Conservation (phyloP, 1,284 basidiomycete genomes). For the Wolfiporia cocos region DNA sequence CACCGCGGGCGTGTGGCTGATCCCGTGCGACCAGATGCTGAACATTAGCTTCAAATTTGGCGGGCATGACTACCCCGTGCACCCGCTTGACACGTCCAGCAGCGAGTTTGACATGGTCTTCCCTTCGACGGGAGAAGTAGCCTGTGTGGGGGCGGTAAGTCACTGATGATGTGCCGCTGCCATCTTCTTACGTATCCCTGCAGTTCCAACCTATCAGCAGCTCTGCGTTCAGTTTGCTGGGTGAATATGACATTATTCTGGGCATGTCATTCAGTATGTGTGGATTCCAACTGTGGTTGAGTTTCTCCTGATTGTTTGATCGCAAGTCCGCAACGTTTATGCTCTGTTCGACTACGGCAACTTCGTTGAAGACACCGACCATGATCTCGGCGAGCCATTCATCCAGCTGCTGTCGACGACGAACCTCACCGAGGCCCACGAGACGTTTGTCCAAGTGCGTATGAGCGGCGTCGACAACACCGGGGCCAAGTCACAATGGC, state of each 20-base stretch:
- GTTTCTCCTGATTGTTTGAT: not conserved
- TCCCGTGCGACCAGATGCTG: constrained; percentile 68
- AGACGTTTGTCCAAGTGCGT: constrained; percentile 47
- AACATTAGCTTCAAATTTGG: constrained; percentile 69
- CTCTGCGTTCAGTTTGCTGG: constrained; percentile 67
- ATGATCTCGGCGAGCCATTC: constrained; percentile 40
- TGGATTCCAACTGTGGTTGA: constrained; percentile 1
- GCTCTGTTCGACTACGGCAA: constrained; percentile 56
- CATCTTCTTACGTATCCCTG: not conserved
- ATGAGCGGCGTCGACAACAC: constrained; percentile 45
- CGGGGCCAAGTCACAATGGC: constrained; percentile 29
- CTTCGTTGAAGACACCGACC: constrained; percentile 35
- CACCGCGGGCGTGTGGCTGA: constrained; percentile 54
- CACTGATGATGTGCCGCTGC: not conserved
- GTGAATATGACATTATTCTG: constrained; percentile 75
- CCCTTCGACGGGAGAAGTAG: constrained; percentile 44
- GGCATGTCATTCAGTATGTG: constrained; percentile 74
- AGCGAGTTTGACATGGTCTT: constrained; percentile 54
- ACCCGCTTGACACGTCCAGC: constrained; percentile 68
- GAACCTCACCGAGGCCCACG: constrained; percentile 28
- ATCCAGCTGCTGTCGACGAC: constrained; percentile 56
- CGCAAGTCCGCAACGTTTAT: constrained; percentile 64
- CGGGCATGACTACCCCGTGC: constrained; percentile 59
- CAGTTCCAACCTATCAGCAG: constrained; percentile 77
- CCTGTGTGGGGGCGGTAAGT: constrained; percentile 66